These are phyloP conservation scores for Kluyveromyces sp. DNA, from an alignment of 1,139 yeast genomes.

Conservation along the genomic window DNA sequence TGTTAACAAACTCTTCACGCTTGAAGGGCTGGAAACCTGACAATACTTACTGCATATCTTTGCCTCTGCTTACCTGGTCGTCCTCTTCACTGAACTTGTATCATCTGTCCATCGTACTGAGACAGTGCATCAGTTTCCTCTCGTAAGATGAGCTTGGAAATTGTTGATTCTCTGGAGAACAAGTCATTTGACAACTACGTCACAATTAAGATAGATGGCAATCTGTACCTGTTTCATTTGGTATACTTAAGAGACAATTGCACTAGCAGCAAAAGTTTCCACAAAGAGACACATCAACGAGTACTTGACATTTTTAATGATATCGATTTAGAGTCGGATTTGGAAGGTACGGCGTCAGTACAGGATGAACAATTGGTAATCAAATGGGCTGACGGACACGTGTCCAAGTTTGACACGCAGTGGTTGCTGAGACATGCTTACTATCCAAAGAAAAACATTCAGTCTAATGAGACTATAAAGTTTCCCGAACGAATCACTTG, in stretches of 20 bases:
- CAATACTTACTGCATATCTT: too few species aligned
- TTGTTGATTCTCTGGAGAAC: background rate
- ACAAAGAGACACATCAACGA: slow-evolving; percentile 56
- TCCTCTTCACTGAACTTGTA: too few species aligned
- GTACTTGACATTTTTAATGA: slow-evolving; percentile 48
- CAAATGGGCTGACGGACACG: slow-evolving; percentile 47
- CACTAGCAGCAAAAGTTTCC: slow-evolving; percentile 56
- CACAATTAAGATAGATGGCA: slow-evolving; percentile 2
- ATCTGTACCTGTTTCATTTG: slow-evolving; percentile 9
- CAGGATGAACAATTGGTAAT: slow-evolving; percentile 28
- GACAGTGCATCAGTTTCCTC: too few species aligned
- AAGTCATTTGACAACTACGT: slow-evolving; percentile 8
- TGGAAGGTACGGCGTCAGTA: slow-evolving; percentile 2
- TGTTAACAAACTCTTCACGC: too few species aligned
- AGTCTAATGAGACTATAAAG: slow-evolving; percentile 30
- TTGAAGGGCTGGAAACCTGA: too few species aligned
- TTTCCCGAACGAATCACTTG: slow-evolving; percentile 35
- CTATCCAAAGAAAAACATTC: slow-evolving; percentile 41
- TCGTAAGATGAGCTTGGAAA: background rate
- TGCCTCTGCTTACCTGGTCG: too few species aligned
- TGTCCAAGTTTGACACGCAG: slow-evolving; percentile 39
- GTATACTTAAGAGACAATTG: slow-evolving; percentile 52
- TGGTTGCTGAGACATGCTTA: slow-evolving; percentile 61
- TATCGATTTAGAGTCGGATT: slow-evolving; percentile 1
- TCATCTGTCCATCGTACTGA: too few species aligned